These are phyloP conservation scores for Nakazawaea pomicola DNA, from an alignment of 805 yeast species.

Conservation along the genomic window DNA sequence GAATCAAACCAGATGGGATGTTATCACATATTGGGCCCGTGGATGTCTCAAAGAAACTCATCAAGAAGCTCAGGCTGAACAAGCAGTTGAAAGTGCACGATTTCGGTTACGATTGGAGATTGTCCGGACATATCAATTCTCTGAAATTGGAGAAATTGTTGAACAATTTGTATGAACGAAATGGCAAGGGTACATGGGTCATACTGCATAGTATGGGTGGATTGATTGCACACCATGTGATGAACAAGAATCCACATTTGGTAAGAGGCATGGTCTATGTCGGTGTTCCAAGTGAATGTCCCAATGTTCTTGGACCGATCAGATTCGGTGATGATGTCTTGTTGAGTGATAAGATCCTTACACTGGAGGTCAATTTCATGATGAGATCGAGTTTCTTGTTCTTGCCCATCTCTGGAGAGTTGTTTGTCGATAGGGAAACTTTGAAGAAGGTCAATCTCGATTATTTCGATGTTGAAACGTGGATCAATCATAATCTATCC, in stretches of 20 bases:
- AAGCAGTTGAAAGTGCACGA: slow-evolving; percentile 60
- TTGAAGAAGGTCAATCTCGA: slow-evolving; percentile 60
- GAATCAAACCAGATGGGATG: slow-evolving; percentile 69
- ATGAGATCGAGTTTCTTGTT: slow-evolving; percentile 83
- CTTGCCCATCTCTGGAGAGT: slow-evolving; percentile 69
- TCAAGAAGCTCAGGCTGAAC: slow-evolving; percentile 46
- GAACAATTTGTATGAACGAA: slow-evolving; percentile 35
- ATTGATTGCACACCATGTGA: slow-evolving; percentile 70
- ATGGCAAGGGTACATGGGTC: slow-evolving; percentile 58
- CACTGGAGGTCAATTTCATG: slow-evolving; percentile 79
- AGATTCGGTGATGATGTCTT: slow-evolving; percentile 78
- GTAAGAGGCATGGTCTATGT: slow-evolving; percentile 75
- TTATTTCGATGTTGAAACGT: slow-evolving; percentile 72
- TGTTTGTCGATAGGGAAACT: slow-evolving; percentile 61
- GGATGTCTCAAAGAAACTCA: slow-evolving; percentile 63
- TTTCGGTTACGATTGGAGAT: slow-evolving; percentile 94
- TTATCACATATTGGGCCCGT: slow-evolving; percentile 83
- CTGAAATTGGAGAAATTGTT: slow-evolving; percentile 47
- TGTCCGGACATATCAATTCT: slow-evolving; percentile 56
- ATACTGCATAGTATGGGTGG: slow-evolving; percentile 97
- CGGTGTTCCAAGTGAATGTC: slow-evolving; percentile 81
- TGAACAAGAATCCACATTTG: slow-evolving; percentile 62
- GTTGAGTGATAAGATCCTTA: slow-evolving; percentile 65
- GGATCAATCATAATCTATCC: slow-evolving; percentile 72
- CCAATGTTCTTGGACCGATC: slow-evolving; percentile 82